Evolutionary conservation across 176 grass and related monocot genomes (phyloP), one percentile per base, ranked within the genome.

Genomic region (Musa itinerans): DNA sequence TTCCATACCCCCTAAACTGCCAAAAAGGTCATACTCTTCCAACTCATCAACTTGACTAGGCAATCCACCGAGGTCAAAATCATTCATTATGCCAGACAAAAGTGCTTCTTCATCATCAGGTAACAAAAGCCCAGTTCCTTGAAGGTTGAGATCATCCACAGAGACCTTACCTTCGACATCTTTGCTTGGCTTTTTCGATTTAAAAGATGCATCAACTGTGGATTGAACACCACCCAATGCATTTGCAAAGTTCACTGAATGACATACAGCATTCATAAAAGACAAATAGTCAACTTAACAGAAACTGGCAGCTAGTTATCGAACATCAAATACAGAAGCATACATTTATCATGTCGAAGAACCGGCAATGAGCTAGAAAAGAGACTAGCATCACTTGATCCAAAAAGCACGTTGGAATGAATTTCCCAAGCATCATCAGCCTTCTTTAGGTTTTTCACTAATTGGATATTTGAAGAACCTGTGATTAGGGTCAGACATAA

Each of bases 1-100:
- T 74, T 98, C 96, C 87, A 99, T 89, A 12, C 96, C 96, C 21
- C 96, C 96, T 76, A 79, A 80, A 11, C 55, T 99, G 8, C 83
- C 91, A 79, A 99, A 99, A 22, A 95, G 75, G 83, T 99, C 91
- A 73, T 95, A 93, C 48, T 98, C 96, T 48, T 99, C 96, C 48
- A 84, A 25, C 53, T 99, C 96, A 53, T 94, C 90, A 0, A 20
- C 57, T 10, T 50, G 67, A 73, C 51, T 89, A n/a, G 77, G 65
- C 81, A 83, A 78, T 16, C 62, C 71, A 12, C 23, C 19, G 0
- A 65, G 87, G 34, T 99, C 91, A 12, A 86, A 51, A 49, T 89
- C 89, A 78, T 86, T 80, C 11, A 84, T 87, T 56, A 99, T 83
- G 59, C 84, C 88, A 13, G 79, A 86, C 0, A 99, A 86, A 65